Evolutionary conservation across 1,284 basidiomycete species (phyloP).

Genomic region (Dichomitus squalens): DNA sequence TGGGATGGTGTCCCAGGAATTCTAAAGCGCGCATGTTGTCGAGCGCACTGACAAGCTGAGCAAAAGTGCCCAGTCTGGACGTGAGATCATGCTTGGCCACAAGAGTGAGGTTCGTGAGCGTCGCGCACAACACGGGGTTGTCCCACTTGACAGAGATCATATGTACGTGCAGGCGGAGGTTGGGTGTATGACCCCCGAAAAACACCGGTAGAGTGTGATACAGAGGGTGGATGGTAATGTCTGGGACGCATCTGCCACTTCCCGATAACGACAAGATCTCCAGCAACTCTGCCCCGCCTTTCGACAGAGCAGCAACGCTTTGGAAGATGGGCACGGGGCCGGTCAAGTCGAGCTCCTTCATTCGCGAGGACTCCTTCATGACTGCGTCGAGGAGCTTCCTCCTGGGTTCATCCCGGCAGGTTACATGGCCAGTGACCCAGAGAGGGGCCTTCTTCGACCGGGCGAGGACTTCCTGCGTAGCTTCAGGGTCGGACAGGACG

Average conservation of each 20-base stretch:
- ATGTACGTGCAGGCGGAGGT: conserved; percentile 10
- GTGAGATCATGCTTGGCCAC: background rate
- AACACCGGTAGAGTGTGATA: background rate
- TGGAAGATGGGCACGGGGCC: background rate
- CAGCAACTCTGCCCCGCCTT: background rate
- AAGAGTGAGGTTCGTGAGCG: conserved; percentile 3
- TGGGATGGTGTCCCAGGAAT: conserved; percentile 9
- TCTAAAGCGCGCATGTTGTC: conserved; percentile 4
- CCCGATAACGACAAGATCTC: background rate
- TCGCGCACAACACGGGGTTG: conserved; percentile 10
- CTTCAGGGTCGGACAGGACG: background rate
- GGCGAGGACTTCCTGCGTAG: background rate
- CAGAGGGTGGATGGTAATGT: background rate
- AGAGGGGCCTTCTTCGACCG: conserved; percentile 20
- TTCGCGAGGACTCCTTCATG: conserved; percentile 5
- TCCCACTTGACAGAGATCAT: conserved; percentile 7
- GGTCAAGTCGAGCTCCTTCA: conserved; percentile 5
- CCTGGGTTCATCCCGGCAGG: background rate
- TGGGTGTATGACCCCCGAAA: conserved; percentile 7
- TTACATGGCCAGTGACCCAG: background rate
- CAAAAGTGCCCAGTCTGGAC: background rate
- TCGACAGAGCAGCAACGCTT: background rate
- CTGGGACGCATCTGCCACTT: too few relatives aligned
- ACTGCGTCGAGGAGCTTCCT: background rate
- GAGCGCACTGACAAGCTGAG: conserved; percentile 8